Conservation (phyloP, 768 basidiomycete species). For the Botryobasidium botryosum region DNA sequence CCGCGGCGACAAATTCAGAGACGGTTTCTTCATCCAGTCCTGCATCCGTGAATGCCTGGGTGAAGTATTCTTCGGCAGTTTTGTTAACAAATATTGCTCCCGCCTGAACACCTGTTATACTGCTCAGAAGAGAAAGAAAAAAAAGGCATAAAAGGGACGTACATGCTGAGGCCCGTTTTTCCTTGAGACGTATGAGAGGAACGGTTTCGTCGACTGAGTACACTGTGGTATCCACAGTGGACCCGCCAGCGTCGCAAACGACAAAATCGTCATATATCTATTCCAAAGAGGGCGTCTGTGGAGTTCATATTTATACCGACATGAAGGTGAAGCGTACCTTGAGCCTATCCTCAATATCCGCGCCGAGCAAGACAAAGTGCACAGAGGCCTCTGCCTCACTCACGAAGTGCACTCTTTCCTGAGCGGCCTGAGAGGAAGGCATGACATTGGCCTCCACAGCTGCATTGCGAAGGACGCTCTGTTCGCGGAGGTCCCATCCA, state of each 20-base stretch:
- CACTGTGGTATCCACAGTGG: neutral
- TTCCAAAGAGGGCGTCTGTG: neutral
- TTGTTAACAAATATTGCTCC: neutral
- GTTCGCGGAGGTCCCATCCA: constrained; percentile 32
- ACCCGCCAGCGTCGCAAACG: constrained; percentile 2
- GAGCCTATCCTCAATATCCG: too few relatives aligned
- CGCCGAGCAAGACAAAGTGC: constrained; percentile 33
- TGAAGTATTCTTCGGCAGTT: too few relatives aligned
- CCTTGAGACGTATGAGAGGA: neutral
- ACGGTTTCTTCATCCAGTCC: too few relatives aligned
- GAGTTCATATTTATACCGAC: too few relatives aligned
- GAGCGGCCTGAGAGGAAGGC: too few relatives aligned
- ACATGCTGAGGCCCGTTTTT: neutral
- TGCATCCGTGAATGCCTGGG: too few relatives aligned
- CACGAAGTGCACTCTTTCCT: constrained; percentile 27
- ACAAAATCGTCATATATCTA: neutral
- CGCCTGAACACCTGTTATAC: neutral
- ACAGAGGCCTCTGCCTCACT: constrained; percentile 39
- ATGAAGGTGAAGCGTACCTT: neutral
- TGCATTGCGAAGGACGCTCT: constrained; percentile 28
- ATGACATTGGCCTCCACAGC: constrained; percentile 26
- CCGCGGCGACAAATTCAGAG: too few relatives aligned
- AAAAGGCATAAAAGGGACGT: too few relatives aligned
- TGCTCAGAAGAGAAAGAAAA: neutral
- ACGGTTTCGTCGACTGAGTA: neutral